Evolutionary conservation across 345 rosid genomes (phyloP).

Genomic region (Pistacia atlantica): DNA sequence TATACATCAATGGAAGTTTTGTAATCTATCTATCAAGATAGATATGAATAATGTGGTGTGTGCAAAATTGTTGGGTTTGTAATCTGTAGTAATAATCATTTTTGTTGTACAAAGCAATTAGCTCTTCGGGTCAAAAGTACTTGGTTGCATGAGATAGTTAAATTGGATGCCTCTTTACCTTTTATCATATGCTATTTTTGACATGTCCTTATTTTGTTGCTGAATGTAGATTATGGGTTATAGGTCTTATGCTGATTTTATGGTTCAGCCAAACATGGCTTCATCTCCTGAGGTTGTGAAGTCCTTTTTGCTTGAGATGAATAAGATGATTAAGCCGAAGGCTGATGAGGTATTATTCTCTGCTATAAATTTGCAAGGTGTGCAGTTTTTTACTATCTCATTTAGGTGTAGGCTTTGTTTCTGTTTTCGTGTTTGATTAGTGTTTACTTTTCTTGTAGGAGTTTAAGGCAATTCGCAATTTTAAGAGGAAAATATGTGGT

Average conservation of each 20-base stretch:
- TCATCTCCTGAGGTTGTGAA: slow-evolving; percentile 75
- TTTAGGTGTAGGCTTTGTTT: slow-evolving; percentile 15
- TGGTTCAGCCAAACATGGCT: slow-evolving; percentile 73
- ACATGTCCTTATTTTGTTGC: background rate
- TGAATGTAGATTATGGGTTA: slow-evolving; percentile 66
- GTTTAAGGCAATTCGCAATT: slow-evolving; percentile 57
- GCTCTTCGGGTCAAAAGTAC: background rate
- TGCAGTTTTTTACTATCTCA: background rate
- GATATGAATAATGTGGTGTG: background rate
- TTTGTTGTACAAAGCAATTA: background rate
- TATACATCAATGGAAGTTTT: background rate
- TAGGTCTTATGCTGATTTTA: slow-evolving; percentile 76
- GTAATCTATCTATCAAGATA: background rate
- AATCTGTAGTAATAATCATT: background rate
- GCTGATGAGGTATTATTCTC: slow-evolving; percentile 69
- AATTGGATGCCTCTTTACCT: background rate
- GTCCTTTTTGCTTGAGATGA: slow-evolving; percentile 83
- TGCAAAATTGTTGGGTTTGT: background rate
- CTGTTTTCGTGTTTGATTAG: slow-evolving; percentile 17
- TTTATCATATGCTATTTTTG: background rate
- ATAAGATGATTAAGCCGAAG: slow-evolving; percentile 65
- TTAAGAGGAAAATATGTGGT: slow-evolving; percentile 66
- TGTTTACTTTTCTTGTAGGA: slow-evolving; percentile 50
- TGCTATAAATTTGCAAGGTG: slow-evolving; percentile 10
- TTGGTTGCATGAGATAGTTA: background rate